These are phyloP conservation scores for Trametes punicea DNA, from an alignment of 768 basidiomycete genomes.

Conservation along the genomic window DNA sequence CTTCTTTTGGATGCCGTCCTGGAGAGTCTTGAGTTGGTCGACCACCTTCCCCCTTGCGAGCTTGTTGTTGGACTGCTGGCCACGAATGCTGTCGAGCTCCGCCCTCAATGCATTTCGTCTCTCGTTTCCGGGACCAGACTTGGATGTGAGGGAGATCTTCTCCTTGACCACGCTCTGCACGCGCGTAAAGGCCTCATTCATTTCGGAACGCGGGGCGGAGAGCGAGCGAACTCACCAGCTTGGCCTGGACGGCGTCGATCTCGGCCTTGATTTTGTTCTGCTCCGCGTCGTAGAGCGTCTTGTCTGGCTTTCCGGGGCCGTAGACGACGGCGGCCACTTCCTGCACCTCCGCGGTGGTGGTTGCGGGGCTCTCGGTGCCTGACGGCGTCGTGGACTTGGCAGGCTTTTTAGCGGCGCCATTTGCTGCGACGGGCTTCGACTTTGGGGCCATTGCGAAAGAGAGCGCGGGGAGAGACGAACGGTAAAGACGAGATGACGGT, in stretches of 20 bases:
- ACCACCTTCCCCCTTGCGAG: conserved; percentile 60
- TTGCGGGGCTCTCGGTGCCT: conserved; percentile 34
- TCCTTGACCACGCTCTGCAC: conserved; percentile 65
- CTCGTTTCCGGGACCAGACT: conserved; percentile 66
- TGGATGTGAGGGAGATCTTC: conserved; percentile 65
- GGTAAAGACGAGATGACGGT: conserved; percentile 29
- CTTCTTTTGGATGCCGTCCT: conserved; percentile 82
- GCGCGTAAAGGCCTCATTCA: conserved; percentile 13
- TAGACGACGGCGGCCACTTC: conserved; percentile 18
- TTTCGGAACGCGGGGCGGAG: conserved; percentile 1
- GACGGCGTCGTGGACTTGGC: conserved; percentile 38
- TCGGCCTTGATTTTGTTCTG: conserved; percentile 79
- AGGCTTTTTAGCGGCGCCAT: conserved; percentile 35
- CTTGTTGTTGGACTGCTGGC: conserved; percentile 78
- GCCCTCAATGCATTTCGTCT: conserved; percentile 66
- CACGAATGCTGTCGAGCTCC: conserved; percentile 78
- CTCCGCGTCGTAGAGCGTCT: conserved; percentile 77
- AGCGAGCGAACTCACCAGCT: conserved; percentile 57
- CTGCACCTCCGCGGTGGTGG: conserved; percentile 26
- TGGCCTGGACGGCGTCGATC: conserved; percentile 77
- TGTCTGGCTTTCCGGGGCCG: conserved; percentile 75
- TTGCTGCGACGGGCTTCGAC: conserved; percentile 47
- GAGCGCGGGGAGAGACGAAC: conserved; percentile 6
- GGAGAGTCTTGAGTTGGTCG: conserved; percentile 75
- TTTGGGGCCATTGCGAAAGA: conserved; percentile 44